Conservation (phyloP, 257 asterid genomes). For the Leptodermis oblonga region DNA sequence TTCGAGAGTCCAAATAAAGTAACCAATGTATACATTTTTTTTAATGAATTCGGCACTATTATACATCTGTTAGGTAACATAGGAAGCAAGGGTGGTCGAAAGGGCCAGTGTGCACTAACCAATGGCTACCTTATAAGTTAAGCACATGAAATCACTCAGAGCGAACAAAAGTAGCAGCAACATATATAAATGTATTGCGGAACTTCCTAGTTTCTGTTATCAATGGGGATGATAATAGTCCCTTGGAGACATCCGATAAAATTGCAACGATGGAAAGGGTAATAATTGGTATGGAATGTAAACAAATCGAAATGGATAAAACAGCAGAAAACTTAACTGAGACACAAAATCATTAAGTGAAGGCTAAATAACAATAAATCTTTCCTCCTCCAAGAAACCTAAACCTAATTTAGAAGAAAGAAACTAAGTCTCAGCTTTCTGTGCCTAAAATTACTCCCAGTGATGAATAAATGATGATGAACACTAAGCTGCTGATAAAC, state of each 20-base stretch:
- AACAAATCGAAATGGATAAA: neutral
- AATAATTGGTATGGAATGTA: neutral
- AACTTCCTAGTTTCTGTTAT: neutral
- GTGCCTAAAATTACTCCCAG: neutral
- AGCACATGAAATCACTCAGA: too few relatives aligned
- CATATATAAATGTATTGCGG: neutral
- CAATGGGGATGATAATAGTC: neutral
- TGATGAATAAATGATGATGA: neutral
- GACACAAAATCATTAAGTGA: slow-evolving; percentile 1
- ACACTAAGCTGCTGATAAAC: neutral
- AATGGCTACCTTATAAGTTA: too few relatives aligned
- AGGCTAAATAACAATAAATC: neutral
- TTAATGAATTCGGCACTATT: too few relatives aligned
- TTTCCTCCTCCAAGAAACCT: slow-evolving; percentile 7
- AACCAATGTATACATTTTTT: too few relatives aligned
- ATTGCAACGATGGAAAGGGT: too few relatives aligned
- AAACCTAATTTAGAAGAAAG: slow-evolving; percentile 16
- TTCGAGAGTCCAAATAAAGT: too few relatives aligned
- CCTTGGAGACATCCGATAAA: too few relatives aligned
- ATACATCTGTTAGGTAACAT: too few relatives aligned
- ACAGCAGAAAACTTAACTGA: neutral
- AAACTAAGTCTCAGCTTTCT: slow-evolving; percentile 3
- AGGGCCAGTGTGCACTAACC: too few relatives aligned
- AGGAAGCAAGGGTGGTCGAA: too few relatives aligned
- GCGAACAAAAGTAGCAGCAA: too few relatives aligned